Percentiles rank a stretch among this genome's conserved stretches.
Conservation (phyloP, 2,329 filamentous ascomycete genomes). For the Cladophialophora immunda region DNA sequence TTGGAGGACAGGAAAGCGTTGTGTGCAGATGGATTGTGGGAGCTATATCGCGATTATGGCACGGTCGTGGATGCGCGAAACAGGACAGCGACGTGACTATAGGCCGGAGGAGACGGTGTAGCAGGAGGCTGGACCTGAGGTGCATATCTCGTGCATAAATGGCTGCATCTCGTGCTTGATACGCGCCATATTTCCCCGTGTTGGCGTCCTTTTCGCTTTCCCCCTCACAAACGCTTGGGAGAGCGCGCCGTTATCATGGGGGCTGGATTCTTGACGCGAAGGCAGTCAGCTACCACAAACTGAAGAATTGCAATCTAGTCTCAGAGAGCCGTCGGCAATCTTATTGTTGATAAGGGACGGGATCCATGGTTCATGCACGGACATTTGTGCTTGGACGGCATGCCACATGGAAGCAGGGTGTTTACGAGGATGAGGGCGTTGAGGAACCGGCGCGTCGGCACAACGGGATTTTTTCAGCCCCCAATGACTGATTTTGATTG, state of each 20-base stretch:
- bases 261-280: slow-evolving; percentile 8
- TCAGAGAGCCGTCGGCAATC: neutral
- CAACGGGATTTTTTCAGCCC: neutral
- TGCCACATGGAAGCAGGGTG: neutral
- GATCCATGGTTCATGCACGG: neutral
- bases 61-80: slow-evolving; percentile 38
- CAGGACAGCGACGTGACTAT: slow-evolving; percentile 28
- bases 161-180: slow-evolving; percentile 30
- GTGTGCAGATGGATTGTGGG: slow-evolving; percentile 32
- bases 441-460: neutral
- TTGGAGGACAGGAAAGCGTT: slow-evolving; percentile 21
- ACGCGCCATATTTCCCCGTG: slow-evolving; percentile 26
- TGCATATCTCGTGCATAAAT: slow-evolving; percentile 30
- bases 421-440: neutral
- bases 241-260: slow-evolving; percentile 2
- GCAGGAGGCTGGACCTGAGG: slow-evolving; percentile 25
- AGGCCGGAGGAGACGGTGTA: slow-evolving; percentile 24
- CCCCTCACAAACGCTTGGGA: neutral
- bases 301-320: neutral
- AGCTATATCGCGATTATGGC: slow-evolving; percentile 40
- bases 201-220: slow-evolving; percentile 5
- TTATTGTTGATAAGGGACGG: neutral
- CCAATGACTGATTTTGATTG: slow-evolving; percentile 1
- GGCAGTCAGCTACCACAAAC: neutral
- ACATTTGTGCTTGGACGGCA: neutral